These are phyloP conservation scores for Trichoderma brevicompactum DNA, from an alignment of 2,329 filamentous ascomycete genomes.

Conservation along the genomic window DNA sequence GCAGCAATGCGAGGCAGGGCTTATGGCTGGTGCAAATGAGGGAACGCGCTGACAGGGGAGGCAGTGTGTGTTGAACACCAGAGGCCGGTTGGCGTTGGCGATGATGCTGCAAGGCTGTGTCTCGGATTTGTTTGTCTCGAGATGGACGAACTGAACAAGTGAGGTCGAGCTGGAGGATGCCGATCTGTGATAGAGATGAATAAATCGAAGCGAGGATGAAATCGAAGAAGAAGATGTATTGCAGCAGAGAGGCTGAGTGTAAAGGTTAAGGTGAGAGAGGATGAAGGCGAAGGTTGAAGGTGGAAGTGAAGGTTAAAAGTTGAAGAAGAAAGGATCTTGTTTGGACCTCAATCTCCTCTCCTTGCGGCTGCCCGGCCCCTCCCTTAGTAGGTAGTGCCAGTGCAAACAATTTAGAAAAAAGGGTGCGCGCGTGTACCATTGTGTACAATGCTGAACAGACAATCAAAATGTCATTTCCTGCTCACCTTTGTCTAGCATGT, in stretches of 20 bases:
- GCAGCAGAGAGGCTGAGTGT: neutral
- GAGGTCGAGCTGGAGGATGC: neutral
- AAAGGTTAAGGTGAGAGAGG: neutral
- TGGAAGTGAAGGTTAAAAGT: neutral
- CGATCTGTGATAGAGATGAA: neutral
- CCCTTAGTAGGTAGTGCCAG: neutral
- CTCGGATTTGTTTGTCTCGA: neutral
- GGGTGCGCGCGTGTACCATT: slow-evolving; percentile 9
- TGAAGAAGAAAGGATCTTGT: slow-evolving; percentile 14
- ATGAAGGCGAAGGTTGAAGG: neutral
- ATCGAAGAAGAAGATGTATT: neutral
- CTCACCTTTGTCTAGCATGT: slow-evolving; percentile 14
- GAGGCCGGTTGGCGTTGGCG: neutral
- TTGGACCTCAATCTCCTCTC: neutral
- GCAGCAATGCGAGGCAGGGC: slow-evolving; percentile 3
- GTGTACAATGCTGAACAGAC: slow-evolving; percentile 2
- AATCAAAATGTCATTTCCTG: slow-evolving; percentile 6
- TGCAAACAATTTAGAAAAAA: slow-evolving; percentile 4
- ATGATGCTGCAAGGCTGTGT: neutral
- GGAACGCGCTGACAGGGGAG: neutral
- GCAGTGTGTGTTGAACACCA: too few species aligned
- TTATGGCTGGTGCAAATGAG: neutral
- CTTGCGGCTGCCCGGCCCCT: neutral
- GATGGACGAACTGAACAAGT: neutral
- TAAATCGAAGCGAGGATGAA: neutral